Evolutionary conservation across 768 basidiomycete species (phyloP), one percentile per base, ranked within the genome.

Genomic region (Termitomyces sp.): DNA sequence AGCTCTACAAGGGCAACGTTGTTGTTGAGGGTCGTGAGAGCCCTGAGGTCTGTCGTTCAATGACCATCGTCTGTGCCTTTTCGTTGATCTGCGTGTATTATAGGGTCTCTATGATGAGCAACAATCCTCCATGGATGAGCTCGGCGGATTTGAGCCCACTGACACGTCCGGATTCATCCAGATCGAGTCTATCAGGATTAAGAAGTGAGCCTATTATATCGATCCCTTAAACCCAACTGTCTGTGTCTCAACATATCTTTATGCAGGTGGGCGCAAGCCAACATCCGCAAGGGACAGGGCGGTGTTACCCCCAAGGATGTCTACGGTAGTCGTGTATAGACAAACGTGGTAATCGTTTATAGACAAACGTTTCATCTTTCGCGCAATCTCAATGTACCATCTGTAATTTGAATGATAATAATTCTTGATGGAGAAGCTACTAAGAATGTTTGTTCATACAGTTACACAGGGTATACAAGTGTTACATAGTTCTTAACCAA

Each of bases 111-210:
- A 99, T 73, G 97, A 99, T 70, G 95, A 92, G 70, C 88, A 88
- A 36, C 84, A 97, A 76, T 94, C 93, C 11, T 97, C 95, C 58
- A 98, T 99, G 97, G 97, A 99, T 74, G 95, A 96, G 78, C 87
- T 98, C 60, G 96, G 97, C 63, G 96, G 96, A 46, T 98, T 99
- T 76, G 94, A 96, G 78, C 96, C 96, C 22, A 92, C 91, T 36
- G 94, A 96, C 70, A 95, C 95, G 39, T 85, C 91, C 54, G 96
- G 96, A 4, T 98, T 98, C 83, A 98, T 98, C 76, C 89, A 91
- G 70, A 98, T 99, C 66, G 93, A 97, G 74, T 93, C 93, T 36
- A 98, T 99, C 75, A 87, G 97, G 51, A 94, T 99, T 75, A 98
- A 97, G 82, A 95, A 97, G 89, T 96, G 72, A 63, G 89, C 78